phyloP scores from a whole-genome alignment of 352 stramenopile genomes.

The Globisporangium recalcitrans region DNA sequence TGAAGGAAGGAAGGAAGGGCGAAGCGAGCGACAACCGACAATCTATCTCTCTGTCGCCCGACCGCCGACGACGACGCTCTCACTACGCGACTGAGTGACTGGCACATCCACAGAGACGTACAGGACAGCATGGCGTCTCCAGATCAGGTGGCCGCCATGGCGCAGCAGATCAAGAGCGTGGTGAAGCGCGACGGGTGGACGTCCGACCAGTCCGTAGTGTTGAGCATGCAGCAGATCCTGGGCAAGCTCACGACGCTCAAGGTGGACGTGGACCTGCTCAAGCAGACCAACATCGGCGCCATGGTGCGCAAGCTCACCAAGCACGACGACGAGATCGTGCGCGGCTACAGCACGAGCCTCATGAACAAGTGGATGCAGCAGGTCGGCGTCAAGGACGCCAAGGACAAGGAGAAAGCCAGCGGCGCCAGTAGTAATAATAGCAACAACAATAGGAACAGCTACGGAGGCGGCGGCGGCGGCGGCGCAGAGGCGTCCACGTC shows the following conservation, averaged over 20 bases:
- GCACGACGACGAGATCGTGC: slow-evolving; percentile 75
- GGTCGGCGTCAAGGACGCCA: slow-evolving; percentile 38
- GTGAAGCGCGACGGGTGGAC: slow-evolving; percentile 64
- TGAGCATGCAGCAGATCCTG: slow-evolving; percentile 63
- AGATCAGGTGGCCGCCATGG: slow-evolving; percentile 62
- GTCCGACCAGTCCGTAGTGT: slow-evolving; percentile 45
- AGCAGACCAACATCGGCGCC: slow-evolving; percentile 72
- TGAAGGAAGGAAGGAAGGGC: neutral
- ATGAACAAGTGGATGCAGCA: slow-evolving; percentile 81
- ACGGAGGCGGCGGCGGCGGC: neutral
- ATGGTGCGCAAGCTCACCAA: slow-evolving; percentile 85
- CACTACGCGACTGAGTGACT: neutral
- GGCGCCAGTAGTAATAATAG: slow-evolving; percentile 2
- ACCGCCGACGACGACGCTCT: neutral
- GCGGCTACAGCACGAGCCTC: slow-evolving; percentile 73
- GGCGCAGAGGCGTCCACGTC: neutral
- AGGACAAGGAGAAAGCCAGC: slow-evolving; percentile 4
- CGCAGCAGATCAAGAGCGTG: slow-evolving; percentile 61
- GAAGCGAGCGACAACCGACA: slow-evolving; percentile 1
- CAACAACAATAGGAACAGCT: slow-evolving; percentile 9
- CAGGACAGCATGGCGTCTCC: slow-evolving; percentile 24
- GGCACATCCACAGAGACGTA: neutral
- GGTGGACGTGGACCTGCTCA: slow-evolving; percentile 71
- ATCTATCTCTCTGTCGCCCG: neutral
- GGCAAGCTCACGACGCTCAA: slow-evolving; percentile 69